phyloP scores from a whole-genome alignment of 2,329 filamentous ascomycete species.

The Colletotrichum orbiculare region DNA sequence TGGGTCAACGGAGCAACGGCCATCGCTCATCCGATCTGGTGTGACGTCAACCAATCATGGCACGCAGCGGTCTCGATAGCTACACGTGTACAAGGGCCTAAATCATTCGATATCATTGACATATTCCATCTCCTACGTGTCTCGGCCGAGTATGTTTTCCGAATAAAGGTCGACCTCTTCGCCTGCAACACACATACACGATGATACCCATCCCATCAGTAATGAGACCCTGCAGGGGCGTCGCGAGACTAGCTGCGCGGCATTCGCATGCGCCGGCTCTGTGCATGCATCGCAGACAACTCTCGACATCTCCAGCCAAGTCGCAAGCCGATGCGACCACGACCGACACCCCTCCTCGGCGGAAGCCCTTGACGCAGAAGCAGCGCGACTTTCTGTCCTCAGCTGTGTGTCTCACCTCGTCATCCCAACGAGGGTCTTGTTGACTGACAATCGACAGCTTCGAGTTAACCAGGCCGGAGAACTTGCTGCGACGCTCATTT shows the following conservation, averaged over 20 bases:
- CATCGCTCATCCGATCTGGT: slow-evolving; percentile 22
- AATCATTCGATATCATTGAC: slow-evolving; percentile 36
- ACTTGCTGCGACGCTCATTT: slow-evolving; percentile 95
- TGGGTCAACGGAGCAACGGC: slow-evolving; percentile 25
- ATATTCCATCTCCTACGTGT: slow-evolving; percentile 7
- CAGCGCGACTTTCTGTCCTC: slow-evolving; percentile 82
- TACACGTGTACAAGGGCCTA: slow-evolving; percentile 13
- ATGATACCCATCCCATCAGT: slow-evolving; percentile 27
- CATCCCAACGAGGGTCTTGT: neutral
- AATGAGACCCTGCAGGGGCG: slow-evolving; percentile 7
- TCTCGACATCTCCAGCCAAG: slow-evolving; percentile 20
- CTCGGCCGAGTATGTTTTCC: slow-evolving; percentile 21
- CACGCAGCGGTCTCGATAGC: neutral
- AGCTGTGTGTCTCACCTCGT: slow-evolving; percentile 62
- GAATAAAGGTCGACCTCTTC: neutral
- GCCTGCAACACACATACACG: slow-evolving; percentile 8
- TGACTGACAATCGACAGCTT: slow-evolving; percentile 60
- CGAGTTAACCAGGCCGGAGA: slow-evolving; percentile 98
- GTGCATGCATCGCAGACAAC: slow-evolving; percentile 14
- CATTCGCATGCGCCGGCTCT: slow-evolving; percentile 15
- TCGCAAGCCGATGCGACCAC: slow-evolving; percentile 25
- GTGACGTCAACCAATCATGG: slow-evolving; percentile 31
- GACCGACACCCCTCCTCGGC: slow-evolving; percentile 43
- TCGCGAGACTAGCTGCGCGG: slow-evolving; percentile 5
- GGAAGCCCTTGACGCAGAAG: slow-evolving; percentile 72